A percentile compares a stretch with the other conserved stretches of the same genome.
phyloP scores from a whole-genome alignment of 163 green algal species.

The Chloromonas sp. region DNA sequence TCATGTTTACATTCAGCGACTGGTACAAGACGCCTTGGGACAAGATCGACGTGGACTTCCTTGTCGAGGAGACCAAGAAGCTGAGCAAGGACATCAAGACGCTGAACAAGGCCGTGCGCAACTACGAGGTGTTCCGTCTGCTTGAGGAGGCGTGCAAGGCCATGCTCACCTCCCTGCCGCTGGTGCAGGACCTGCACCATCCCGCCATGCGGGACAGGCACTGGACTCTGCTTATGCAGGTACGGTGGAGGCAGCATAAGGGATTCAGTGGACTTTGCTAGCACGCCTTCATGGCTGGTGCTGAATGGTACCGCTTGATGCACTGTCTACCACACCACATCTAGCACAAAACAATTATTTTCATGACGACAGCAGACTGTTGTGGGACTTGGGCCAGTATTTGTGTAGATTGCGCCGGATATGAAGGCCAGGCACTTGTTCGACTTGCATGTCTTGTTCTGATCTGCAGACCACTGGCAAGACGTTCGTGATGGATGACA shows the following conservation, averaged over 20 bases:
- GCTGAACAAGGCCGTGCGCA: slow-evolving; percentile 82
- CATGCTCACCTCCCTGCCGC: slow-evolving; percentile 78
- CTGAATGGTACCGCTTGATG: background rate
- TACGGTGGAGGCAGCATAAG: background rate
- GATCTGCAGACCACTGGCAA: slow-evolving; percentile 65
- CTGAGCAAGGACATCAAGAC: slow-evolving; percentile 82
- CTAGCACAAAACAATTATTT: too few species aligned
- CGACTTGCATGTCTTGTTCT: too few species aligned
- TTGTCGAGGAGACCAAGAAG: slow-evolving; percentile 87
- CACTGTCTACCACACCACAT: background rate
- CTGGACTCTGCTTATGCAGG: slow-evolving; percentile 85
- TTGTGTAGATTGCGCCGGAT: too few species aligned
- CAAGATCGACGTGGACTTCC: slow-evolving; percentile 81
- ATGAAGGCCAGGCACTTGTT: too few species aligned
- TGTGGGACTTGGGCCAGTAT: too few species aligned
- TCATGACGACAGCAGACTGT: too few species aligned
- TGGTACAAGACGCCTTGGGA: slow-evolving; percentile 85
- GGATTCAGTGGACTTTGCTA: too few species aligned
- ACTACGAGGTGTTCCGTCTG: slow-evolving; percentile 65
- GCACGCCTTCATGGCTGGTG: too few species aligned
- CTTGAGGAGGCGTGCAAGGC: slow-evolving; percentile 82
- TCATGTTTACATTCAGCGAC: slow-evolving; percentile 80
- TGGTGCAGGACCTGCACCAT: slow-evolving; percentile 86
- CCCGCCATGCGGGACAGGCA: slow-evolving; percentile 88
- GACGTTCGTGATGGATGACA: slow-evolving; percentile 75